Evolutionary conservation across 371 early-diverging fungal genomes (phyloP).

Genomic region (Chytridiales sp.): DNA sequence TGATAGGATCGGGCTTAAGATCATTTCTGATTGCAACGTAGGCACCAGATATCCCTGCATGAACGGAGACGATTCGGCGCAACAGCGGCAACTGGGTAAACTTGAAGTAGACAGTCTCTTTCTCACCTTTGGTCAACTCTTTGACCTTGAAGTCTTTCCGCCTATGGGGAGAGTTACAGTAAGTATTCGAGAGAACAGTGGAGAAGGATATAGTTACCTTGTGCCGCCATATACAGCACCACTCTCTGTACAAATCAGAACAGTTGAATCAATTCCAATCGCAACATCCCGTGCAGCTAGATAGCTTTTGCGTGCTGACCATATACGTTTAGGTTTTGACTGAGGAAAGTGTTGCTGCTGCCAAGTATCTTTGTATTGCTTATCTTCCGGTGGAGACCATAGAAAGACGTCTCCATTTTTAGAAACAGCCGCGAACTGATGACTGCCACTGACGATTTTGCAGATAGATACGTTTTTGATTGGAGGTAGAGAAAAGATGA

Average conservation of each 20-base stretch:
- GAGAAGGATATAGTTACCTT: conserved; percentile 9
- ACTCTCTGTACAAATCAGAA: conserved; percentile 37
- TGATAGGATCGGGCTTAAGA: conserved; percentile 13
- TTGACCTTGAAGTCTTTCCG: conserved; percentile 26
- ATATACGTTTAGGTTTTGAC: conserved; percentile 33
- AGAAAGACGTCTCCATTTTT: conserved; percentile 42
- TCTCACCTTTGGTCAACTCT: conserved; percentile 1
- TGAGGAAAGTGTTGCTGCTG: conserved; percentile 38
- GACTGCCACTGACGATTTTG: conserved; percentile 40
- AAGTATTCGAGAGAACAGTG: not conserved
- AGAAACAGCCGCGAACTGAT: conserved; percentile 36
- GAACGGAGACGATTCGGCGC: conserved; percentile 36
- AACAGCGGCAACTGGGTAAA: conserved; percentile 36
- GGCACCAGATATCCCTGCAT: conserved; percentile 35
- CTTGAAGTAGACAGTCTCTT: conserved; percentile 31
- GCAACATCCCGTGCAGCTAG: conserved; percentile 36
- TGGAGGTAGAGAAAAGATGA: conserved; percentile 28
- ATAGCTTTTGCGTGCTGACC: conserved; percentile 27
- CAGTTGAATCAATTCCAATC: conserved; percentile 43
- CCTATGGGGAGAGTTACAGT: conserved; percentile 4
- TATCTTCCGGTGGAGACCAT: conserved; percentile 41
- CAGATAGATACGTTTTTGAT: conserved; percentile 7
- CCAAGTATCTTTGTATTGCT: conserved; percentile 26
- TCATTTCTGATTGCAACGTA: conserved; percentile 43
- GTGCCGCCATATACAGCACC: conserved; percentile 43